Evolutionary conservation across 2,329 filamentous ascomycete species (phyloP), one percentile per base, ranked within the genome.

Genomic region (Diplodia seriata): DNA sequence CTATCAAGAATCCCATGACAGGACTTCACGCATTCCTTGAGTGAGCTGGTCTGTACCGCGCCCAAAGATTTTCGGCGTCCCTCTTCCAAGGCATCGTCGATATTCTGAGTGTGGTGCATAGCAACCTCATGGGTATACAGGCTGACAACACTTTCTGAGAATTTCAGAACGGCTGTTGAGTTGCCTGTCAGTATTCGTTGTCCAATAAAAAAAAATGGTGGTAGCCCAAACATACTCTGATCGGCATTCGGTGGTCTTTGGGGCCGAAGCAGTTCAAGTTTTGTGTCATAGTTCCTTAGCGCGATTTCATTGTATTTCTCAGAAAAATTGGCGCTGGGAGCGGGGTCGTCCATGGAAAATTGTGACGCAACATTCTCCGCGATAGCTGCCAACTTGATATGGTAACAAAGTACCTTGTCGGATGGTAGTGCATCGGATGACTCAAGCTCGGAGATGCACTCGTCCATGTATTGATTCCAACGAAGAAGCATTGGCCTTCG

Each of bases 401-500:
- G 86, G 71, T 88, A 84, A 68, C 85, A 82, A 36, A 89, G 79
- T 15, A 82, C 75, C 68, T 80, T 83, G 72, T 90, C 87, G 0
- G 85, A 85, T 0, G 85, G 82, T n/a, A 85, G 74, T 3, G 86
- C 84, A 56, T 89, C 85, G 0, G 84, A 80, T 3, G 77, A 85
- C 70, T 85, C 83, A 6, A 90, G 78, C 11, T 87, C 82, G 11
- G 86, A 83, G 40, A 89, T 76, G 71, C 85, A 88, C 72, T 90
- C 86, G 56, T 87, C 85, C 82, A 88, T 88, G 74, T 89, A 89
- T 36, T 86, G 83, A 31, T 84, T 85, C 86, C 87, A 89, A 18
- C 86, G 84, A 20, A 89, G 79, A 2, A 89, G 79, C 49, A 88
- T 85, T 0, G 85, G 83, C 15, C 87, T 82, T 50, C 87, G 81